Evolutionary conservation across 108 stramenopile species (phyloP), one percentile per base, ranked within the genome.

Genomic region (Ochromonas danica): DNA sequence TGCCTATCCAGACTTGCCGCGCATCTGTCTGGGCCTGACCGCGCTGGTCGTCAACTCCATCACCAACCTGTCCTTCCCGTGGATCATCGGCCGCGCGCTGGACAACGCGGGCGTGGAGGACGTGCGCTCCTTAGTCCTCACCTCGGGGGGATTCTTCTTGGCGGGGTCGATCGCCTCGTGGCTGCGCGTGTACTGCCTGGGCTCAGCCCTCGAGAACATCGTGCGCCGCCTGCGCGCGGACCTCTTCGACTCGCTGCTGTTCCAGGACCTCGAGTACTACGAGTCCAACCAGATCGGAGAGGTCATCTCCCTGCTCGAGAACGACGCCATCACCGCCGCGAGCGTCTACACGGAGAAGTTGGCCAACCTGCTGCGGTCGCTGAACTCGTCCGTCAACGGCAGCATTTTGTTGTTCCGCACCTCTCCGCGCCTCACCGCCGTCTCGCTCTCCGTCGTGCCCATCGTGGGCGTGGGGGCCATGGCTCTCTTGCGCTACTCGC

Each of bases 21-120:
- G 28, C 36, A 75, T 75, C 28, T 6, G 3, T 30, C 38, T 27
- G 25, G 72, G 72, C 3, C 17, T 75, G 51, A 41, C 22, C 38
- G 72, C 31, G 3, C 28, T 75, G 36, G 6, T 41, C 38, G 31
- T 75, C 25, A 75, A 75, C 38, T 3, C 40, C 17, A 36, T 75
- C 10, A 75, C 72, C 6, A 75, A 75, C 31, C 41, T 75, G 17
- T 75, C 72, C 6, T 75, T 75, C 31, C 72, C 72, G 36, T 75
- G 40, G 36, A 27, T 75, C 25, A 75, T 75, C n/a, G 72, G 72
- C 43, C 3, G 38, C 6, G 40, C 72, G 31, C 22, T 75, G 40
- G 72, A 75, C 41, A 27, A 60, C 10, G 36, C 40, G 27, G n/a
- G 40, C 38, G 33, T 40, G 10, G 36, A 38, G 22, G 39, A 70